A percentile compares a stretch with the other conserved stretches of the same genome.
These are phyloP conservation scores for Cenchrus purpureus DNA, from an alignment of 176 grass and related monocot species.

Conservation along the genomic window DNA sequence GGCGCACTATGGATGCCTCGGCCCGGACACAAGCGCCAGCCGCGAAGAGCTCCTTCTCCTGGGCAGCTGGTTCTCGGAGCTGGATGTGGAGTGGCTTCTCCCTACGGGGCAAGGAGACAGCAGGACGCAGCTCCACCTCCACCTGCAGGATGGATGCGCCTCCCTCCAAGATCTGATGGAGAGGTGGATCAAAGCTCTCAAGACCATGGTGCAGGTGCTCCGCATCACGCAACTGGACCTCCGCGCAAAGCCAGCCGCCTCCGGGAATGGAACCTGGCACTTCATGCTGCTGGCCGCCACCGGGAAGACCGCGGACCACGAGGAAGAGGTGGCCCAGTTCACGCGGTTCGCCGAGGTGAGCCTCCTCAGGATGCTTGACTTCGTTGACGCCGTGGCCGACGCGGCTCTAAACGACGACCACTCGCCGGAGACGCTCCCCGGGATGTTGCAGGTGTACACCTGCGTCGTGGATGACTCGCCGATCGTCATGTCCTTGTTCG, in stretches of 20 bases:
- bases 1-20: background rate
- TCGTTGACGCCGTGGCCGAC: background rate
- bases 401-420: background rate
- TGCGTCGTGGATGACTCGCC: slow-evolving; percentile 24
- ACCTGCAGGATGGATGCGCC: too few species aligned
- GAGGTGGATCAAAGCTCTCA: too few species aligned
- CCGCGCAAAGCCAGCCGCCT: too few species aligned
- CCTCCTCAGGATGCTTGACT: slow-evolving; percentile 16
- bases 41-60: background rate
- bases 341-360: slow-evolving; percentile 4
- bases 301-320: too few species aligned
- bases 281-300: too few species aligned
- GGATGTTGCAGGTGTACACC: slow-evolving; percentile 22
- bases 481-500: background rate
- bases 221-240: too few species aligned
- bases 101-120: background rate
- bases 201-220: too few species aligned
- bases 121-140: too few species aligned
- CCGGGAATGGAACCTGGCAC: too few species aligned
- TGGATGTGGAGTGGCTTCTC: slow-evolving; percentile 27
- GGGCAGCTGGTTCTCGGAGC: slow-evolving; percentile 15
- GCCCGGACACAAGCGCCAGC: too few species aligned
- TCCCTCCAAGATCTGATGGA: too few species aligned
- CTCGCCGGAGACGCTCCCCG: background rate
- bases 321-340: background rate